These are phyloP conservation scores for Kuraishia piskuri DNA, from an alignment of 805 yeast genomes.

Conservation along the genomic window DNA sequence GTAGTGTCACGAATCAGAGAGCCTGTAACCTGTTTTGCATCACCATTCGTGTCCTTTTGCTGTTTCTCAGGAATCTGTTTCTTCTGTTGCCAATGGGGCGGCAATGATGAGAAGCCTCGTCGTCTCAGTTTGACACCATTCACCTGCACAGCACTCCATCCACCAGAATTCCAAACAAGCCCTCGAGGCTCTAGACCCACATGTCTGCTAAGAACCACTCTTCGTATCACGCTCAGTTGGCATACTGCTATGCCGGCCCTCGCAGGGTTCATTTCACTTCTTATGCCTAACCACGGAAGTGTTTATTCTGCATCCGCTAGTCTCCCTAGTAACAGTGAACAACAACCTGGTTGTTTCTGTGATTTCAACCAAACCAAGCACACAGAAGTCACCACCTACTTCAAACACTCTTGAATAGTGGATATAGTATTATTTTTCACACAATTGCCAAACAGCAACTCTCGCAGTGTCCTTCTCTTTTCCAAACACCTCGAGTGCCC, in stretches of 20 bases:
- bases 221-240: too few species aligned
- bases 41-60: neutral
- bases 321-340: too few species aligned
- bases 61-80: neutral
- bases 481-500: too few species aligned
- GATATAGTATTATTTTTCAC: neutral
- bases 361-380: neutral
- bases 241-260: too few species aligned
- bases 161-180: neutral
- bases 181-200: neutral
- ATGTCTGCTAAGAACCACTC: too few species aligned
- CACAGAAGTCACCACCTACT: neutral
- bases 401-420: neutral
- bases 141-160: neutral
- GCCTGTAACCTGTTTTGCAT: neutral
- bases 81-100: neutral
- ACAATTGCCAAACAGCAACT: neutral
- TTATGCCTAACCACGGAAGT: too few species aligned
- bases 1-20: neutral
- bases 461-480: neutral
- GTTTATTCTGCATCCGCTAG: too few species aligned
- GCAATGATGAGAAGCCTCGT: neutral
- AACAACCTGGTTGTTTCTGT: neutral
- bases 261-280: too few species aligned
- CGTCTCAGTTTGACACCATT: neutral